Conservation (phyloP, 2,329 filamentous ascomycete species). For the Zasmidium cellare region DNA sequence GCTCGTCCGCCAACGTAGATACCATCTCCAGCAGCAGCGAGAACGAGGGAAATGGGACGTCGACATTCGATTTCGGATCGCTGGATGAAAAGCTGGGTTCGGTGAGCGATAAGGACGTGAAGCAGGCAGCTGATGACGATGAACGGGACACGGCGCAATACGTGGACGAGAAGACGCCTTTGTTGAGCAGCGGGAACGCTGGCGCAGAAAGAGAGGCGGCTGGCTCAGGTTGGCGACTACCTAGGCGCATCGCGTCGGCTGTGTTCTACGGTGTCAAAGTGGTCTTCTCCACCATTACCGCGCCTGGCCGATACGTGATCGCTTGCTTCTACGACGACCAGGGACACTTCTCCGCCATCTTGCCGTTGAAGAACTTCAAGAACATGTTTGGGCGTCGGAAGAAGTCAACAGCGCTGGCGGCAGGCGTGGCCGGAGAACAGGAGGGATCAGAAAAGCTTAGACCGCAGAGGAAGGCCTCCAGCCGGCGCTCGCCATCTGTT, state of each 20-base stretch:
- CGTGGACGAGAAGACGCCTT: conserved; percentile 66
- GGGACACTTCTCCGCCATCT: conserved; percentile 75
- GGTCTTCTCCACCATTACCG: conserved; percentile 74
- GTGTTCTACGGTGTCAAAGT: conserved; percentile 76
- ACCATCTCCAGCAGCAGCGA: conserved; percentile 12
- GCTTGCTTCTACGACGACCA: conserved; percentile 80
- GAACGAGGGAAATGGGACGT: conserved; percentile 6
- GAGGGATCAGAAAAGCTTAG: conserved; percentile 33
- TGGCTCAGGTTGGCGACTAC: conserved; percentile 22
- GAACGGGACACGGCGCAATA: conserved; percentile 21
- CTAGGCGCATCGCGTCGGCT: conserved; percentile 65
- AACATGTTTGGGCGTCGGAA: conserved; percentile 47
- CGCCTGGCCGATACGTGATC: conserved; percentile 79
- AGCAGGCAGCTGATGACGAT: conserved; percentile 17
- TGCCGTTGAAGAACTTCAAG: conserved; percentile 66
- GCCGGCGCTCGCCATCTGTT: conserved; percentile 42
- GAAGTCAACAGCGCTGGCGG: conserved; percentile 29
- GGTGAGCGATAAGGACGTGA: conserved; percentile 18
- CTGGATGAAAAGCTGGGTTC: conserved; percentile 28
- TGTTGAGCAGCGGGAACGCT: conserved; percentile 49
- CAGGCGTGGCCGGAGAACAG: conserved; percentile 30
- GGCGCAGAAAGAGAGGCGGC: conserved; percentile 11
- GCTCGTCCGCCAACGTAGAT: conserved; percentile 26
- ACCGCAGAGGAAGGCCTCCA: conserved; percentile 32
- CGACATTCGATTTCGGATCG: conserved; percentile 20